Percentiles rank a stretch among this genome's conserved stretches.
These are phyloP conservation scores for Candida tibetensis DNA, from an alignment of 805 yeast genomes.

Conservation along the genomic window DNA sequence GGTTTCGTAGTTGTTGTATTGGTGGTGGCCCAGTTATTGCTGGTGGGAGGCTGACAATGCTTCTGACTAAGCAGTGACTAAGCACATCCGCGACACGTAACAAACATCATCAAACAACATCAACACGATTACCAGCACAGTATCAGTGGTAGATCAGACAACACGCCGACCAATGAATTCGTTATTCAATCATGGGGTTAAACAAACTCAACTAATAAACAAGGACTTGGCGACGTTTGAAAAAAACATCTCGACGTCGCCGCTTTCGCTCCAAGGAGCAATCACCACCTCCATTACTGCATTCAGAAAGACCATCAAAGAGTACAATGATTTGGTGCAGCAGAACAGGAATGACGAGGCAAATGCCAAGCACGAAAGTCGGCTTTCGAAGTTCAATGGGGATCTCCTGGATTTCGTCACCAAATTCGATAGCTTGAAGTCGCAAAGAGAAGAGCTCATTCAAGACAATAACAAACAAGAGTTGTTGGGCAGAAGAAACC, in stretches of 20 bases:
- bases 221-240: slow-evolving; percentile 69
- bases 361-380: slow-evolving; percentile 47
- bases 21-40: too few species aligned
- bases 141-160: background rate
- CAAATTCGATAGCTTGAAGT: slow-evolving; percentile 53
- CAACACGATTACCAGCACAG: background rate
- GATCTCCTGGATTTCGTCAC: slow-evolving; percentile 46
- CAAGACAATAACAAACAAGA: slow-evolving; percentile 50
- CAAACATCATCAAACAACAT: background rate
- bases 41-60: too few species aligned
- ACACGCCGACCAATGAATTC: slow-evolving; percentile 67
- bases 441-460: slow-evolving; percentile 50
- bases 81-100: slow-evolving; percentile 2
- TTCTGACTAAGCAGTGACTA: background rate
- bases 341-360: slow-evolving; percentile 58
- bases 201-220: slow-evolving; percentile 72
- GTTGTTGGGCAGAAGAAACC: slow-evolving; percentile 51
- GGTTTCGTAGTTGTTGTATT: too few species aligned
- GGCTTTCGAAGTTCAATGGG: slow-evolving; percentile 56
- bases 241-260: slow-evolving; percentile 61
- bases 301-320: slow-evolving; percentile 71
- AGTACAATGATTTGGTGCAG: slow-evolving; percentile 54
- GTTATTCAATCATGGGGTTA: slow-evolving; percentile 83
- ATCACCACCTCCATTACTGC: slow-evolving; percentile 78
- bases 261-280: slow-evolving; percentile 72